Percentiles rank a stretch among this genome's conserved stretches.
phyloP scores from a whole-genome alignment of 495 filamentous ascomycete species.

The Hamigera avellanea region DNA sequence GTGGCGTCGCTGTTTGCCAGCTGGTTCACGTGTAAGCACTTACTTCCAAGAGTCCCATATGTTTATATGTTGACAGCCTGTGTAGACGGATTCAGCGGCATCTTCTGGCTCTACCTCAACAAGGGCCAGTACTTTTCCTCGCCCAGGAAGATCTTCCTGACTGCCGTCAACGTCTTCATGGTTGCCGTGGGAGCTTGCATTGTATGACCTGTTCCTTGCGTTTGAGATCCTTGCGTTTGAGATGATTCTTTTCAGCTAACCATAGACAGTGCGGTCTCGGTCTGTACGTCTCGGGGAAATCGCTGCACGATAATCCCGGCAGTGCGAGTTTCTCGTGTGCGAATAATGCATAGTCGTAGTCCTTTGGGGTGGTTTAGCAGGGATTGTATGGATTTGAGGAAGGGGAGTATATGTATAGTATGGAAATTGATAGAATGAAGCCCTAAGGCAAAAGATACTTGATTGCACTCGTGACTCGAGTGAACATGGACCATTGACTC shows the following conservation, averaged over 20 bases:
- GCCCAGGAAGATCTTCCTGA: conserved; percentile 16
- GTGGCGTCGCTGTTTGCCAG: conserved; percentile 16
- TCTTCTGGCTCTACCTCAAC: conserved; percentile 14
- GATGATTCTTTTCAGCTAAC: no score
- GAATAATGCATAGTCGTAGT: conserved; percentile 8
- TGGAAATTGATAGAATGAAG: no score
- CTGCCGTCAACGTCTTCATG: conserved; percentile 16
- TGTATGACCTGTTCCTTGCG: no score
- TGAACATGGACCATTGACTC: no score
- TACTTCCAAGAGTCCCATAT: not conserved
- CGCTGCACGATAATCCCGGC: conserved; percentile 25
- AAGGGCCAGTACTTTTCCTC: not conserved
- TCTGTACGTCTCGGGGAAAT: conserved; percentile 27
- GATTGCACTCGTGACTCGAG: no score
- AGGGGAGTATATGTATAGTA: no score
- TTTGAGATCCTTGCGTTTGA: no score
- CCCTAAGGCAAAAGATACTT: no score
- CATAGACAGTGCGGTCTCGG: conserved; percentile 22
- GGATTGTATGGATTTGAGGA: no score
- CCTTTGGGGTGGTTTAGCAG: no score
- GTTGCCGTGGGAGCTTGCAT: conserved; percentile 19
- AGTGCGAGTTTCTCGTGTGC: conserved; percentile 22
- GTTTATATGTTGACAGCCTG: not conserved
- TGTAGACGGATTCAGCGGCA: conserved; percentile 6
- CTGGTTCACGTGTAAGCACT: conserved; percentile 9